Base-by-base conservation (phyloP, 2,329 filamentous ascomycete genomes). In the Harringtonia aguacate region DNA sequence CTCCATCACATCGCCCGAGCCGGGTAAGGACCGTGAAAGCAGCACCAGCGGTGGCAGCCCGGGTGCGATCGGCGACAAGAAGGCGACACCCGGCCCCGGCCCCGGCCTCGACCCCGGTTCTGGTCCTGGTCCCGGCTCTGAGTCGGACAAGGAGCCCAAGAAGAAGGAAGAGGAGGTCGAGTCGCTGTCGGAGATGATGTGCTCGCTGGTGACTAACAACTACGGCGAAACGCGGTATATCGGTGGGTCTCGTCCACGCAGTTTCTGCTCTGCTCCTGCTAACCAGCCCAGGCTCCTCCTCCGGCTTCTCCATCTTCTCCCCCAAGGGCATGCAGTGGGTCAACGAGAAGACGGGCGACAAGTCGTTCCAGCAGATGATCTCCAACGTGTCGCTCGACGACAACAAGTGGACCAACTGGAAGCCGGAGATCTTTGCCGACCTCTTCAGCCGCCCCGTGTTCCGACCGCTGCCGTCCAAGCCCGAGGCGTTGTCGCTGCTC, bases 291-390 rank as follows among this genome's bases (percentile, higher is more conserved):
- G 86, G 90, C 22, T 95, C 89, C 0, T 97, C 90, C 0, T 98
- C 92, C 3, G 92, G 92, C 4, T 97, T 97, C 63, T 97, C 90
- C 44, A 98, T 98, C 55, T 97, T 98, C 67, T 97, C 90, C 0
- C 92, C 90, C 14, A 95, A 95, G 61, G 92, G 92, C 36, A 94
- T 98, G 43, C 84, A 95, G 61, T 98, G 92, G 92, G 90, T 98
- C 43, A 97, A 95, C 56, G 82, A 92, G 53, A 95, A 94, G 68
- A 97, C 89, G 3, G 92, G 92, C n/a, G 92, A 98, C 58, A 79
- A 74, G 20, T 94, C 88, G 0, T 98, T 98, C 63, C 86, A 94
- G 60, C 77, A 86, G 45, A 97, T 95, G 85, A 95, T 98, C 44
- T 83, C 83, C 3, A 82, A 86, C 42, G 84, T 90, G n/a, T 86